phyloP scores from a whole-genome alignment of 495 filamentous ascomycete species.

The Neurospora terricola region DNA sequence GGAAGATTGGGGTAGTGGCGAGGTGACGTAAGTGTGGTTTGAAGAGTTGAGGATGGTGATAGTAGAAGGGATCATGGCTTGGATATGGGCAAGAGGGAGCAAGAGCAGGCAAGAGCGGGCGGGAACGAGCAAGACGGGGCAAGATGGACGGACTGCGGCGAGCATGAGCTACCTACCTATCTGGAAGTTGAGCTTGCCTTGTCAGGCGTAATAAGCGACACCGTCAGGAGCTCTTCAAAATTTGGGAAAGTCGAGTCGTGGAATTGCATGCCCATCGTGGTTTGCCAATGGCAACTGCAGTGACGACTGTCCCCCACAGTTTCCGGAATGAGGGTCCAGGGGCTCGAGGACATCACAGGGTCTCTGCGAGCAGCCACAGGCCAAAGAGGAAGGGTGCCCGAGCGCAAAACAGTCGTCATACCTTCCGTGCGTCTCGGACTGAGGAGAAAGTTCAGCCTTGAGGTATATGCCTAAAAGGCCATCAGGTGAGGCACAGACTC shows the following conservation, averaged over 20 bases:
- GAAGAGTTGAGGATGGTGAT: neutral
- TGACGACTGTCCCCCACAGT: neutral
- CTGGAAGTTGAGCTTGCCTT: too few species aligned
- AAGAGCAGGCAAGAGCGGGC: neutral
- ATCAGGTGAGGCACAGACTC: neutral
- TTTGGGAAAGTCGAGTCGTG: neutral
- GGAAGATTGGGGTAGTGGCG: neutral
- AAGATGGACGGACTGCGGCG: neutral
- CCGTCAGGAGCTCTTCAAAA: neutral
- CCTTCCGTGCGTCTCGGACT: neutral
- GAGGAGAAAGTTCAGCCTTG: neutral
- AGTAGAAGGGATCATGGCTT: neutral
- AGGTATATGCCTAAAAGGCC: neutral
- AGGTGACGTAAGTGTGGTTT: neutral
- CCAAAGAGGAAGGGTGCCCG: neutral
- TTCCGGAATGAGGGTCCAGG: neutral
- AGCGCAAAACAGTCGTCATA: neutral
- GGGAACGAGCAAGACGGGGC: neutral
- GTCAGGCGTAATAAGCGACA: too few species aligned
- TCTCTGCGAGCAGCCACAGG: neutral
- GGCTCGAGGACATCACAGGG: neutral
- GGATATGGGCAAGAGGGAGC: neutral
- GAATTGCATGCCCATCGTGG: neutral
- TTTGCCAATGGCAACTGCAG: neutral
- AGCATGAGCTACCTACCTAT: too few species aligned